Evolutionary conservation across 2,329 filamentous ascomycete genomes (phyloP).

Genomic region (Byssothecium circinans): DNA sequence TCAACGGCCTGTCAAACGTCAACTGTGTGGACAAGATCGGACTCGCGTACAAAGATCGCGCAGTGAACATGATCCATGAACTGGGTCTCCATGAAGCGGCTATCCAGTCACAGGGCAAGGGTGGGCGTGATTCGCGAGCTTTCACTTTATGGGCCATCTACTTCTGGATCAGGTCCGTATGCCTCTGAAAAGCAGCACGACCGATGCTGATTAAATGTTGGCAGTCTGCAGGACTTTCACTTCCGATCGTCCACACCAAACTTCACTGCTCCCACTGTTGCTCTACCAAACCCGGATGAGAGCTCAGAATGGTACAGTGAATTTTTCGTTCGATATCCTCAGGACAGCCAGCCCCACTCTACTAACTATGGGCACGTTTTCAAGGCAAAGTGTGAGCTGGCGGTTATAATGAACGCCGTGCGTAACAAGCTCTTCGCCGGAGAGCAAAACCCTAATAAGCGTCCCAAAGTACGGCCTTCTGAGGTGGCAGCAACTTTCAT

Average conservation of each 20-base stretch:
- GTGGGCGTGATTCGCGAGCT: conserved; percentile 6
- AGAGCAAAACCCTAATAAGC: too few relatives aligned
- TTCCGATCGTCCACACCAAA: background rate
- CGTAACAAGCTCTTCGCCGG: background rate
- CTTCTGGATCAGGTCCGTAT: conserved; percentile 7
- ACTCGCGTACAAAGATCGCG: conserved; percentile 9
- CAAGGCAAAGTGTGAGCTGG: background rate
- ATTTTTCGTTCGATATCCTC: conserved; percentile 1
- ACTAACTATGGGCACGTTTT: background rate
- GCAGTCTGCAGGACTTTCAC: conserved; percentile 1
- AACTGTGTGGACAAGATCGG: conserved; percentile 12
- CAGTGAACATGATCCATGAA: conserved; percentile 16
- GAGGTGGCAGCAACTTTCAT: background rate
- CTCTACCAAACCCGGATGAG: background rate
- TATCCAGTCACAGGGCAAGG: background rate
- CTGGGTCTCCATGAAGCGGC: conserved; percentile 12
- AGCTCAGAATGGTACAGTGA: conserved; percentile 1
- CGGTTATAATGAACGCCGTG: background rate
- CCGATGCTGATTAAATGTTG: too few relatives aligned
- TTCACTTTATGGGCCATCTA: conserved; percentile 16
- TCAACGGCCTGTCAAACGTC: conserved; percentile 14
- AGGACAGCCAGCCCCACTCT: background rate
- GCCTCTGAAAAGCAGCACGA: too few relatives aligned
- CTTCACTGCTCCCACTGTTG: too few relatives aligned
- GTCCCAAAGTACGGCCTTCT: background rate